Evolutionary conservation across 2,329 filamentous ascomycete genomes (phyloP).

Genomic region (Fusarium nelsonii): DNA sequence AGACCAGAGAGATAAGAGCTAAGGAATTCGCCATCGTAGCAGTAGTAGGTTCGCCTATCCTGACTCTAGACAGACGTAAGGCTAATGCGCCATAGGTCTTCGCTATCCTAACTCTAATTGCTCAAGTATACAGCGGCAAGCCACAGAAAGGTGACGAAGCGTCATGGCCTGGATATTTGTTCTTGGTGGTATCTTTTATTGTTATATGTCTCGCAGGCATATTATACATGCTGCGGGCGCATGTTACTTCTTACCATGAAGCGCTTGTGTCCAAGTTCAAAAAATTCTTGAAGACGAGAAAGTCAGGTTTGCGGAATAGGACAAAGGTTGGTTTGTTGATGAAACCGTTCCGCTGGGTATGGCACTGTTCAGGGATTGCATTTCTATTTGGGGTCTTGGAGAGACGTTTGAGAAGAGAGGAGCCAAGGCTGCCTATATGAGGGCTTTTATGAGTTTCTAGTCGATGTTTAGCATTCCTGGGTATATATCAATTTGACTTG

Average conservation of each 20-base stretch:
- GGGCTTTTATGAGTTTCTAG: not conserved
- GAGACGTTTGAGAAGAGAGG: not conserved
- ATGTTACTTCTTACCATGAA: not conserved
- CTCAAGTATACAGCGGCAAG: constrained; percentile 9
- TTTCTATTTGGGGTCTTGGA: too few relatives aligned
- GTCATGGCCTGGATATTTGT: not conserved
- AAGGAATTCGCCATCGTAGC: not conserved
- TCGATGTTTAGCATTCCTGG: not conserved
- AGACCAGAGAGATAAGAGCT: not conserved
- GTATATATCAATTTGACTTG: accelerated
- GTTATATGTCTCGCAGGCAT: not conserved
- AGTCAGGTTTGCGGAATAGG: not conserved
- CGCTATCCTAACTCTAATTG: not conserved
- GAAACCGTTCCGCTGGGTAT: not conserved
- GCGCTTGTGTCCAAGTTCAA: not conserved
- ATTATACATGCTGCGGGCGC: not conserved
- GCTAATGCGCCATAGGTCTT: not conserved
- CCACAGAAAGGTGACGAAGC: not conserved
- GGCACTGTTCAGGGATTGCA: not conserved
- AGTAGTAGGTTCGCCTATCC: not conserved
- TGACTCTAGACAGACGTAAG: too few relatives aligned
- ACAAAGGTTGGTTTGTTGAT: not conserved
- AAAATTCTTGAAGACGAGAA: too few relatives aligned
- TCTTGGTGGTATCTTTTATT: not conserved
- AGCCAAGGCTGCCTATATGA: not conserved